Evolutionary conservation across 768 basidiomycete species (phyloP).

Genomic region (Lentinula lateritia): DNA sequence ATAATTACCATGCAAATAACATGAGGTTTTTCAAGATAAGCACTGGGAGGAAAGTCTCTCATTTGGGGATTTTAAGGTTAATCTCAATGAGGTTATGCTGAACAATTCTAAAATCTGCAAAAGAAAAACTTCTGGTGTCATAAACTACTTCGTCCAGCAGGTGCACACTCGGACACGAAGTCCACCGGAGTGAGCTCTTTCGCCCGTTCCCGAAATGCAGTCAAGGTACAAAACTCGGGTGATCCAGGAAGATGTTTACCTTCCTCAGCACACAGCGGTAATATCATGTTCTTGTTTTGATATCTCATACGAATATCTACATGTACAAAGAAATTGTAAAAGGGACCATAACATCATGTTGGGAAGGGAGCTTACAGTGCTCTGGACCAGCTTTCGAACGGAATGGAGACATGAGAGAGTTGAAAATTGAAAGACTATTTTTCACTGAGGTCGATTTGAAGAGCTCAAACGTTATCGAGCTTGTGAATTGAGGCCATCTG

Average conservation of each 20-base stretch:
- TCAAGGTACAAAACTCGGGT: slow-evolving; percentile 70
- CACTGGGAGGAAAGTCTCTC: too few species aligned
- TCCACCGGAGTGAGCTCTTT: slow-evolving; percentile 59
- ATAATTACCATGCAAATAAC: too few species aligned
- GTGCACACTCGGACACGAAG: slow-evolving; percentile 62
- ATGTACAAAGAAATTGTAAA: neutral
- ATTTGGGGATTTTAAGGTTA: too few species aligned
- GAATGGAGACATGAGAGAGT: slow-evolving; percentile 32
- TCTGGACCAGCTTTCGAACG: slow-evolving; percentile 24
- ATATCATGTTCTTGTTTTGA: slow-evolving; percentile 56
- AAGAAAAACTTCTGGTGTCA: too few species aligned
- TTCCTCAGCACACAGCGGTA: slow-evolving; percentile 60
- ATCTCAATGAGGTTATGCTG: too few species aligned
- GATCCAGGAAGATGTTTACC: slow-evolving; percentile 64
- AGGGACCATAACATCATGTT: neutral
- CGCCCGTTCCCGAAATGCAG: slow-evolving; percentile 57
- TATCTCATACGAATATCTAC: slow-evolving; percentile 72
- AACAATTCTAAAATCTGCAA: too few species aligned
- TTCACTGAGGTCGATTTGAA: slow-evolving; percentile 36
- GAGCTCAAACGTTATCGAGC: slow-evolving; percentile 69
- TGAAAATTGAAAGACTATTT: slow-evolving; percentile 21
- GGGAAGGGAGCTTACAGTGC: slow-evolving; percentile 33
- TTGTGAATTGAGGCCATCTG: slow-evolving; percentile 75
- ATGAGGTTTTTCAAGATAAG: too few species aligned
- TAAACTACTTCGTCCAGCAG: slow-evolving; percentile 16